Percentiles rank a stretch among this genome's conserved stretches.
Conservation (phyloP, 257 asterid genomes). For the Leptodermis oblonga region DNA sequence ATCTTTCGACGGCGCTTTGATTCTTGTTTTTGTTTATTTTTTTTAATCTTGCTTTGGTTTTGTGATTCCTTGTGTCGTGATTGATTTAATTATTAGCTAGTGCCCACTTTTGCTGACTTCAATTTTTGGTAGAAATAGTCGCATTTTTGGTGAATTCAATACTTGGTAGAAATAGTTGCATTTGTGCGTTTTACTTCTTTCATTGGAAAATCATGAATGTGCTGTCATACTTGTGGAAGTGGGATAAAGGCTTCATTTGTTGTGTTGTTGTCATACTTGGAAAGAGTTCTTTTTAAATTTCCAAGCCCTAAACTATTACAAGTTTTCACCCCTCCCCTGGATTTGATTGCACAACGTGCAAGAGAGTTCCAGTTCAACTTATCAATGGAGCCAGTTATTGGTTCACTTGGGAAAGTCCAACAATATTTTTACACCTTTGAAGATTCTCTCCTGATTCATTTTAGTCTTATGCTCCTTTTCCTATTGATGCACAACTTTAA, state of each 20-base stretch:
- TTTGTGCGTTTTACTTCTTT: not conserved
- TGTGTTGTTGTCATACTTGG: too few species aligned
- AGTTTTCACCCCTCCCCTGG: too few species aligned
- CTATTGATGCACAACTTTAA: conserved; percentile 12
- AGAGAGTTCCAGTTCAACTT: not conserved
- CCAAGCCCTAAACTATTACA: too few species aligned
- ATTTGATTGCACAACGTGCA: too few species aligned
- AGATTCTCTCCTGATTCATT: not conserved
- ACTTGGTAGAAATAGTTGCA: not conserved
- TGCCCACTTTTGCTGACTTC: not conserved
- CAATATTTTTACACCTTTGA: not conserved
- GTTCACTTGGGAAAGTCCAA: not conserved
- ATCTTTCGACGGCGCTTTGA: not conserved
- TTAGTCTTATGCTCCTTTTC: not conserved
- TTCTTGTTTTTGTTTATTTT: not conserved
- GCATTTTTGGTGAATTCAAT: not conserved
- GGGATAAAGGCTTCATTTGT: too few species aligned
- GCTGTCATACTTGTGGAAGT: not conserved
- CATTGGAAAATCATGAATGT: not conserved
- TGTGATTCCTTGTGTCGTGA: not conserved
- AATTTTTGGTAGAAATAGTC: not conserved
- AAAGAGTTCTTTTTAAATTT: too few species aligned
- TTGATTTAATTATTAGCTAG: not conserved
- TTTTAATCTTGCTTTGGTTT: not conserved
- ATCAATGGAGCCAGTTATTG: not conserved